Evolutionary conservation across 495 filamentous ascomycete genomes (phyloP).

Genomic region (Oidiodendron maius): DNA sequence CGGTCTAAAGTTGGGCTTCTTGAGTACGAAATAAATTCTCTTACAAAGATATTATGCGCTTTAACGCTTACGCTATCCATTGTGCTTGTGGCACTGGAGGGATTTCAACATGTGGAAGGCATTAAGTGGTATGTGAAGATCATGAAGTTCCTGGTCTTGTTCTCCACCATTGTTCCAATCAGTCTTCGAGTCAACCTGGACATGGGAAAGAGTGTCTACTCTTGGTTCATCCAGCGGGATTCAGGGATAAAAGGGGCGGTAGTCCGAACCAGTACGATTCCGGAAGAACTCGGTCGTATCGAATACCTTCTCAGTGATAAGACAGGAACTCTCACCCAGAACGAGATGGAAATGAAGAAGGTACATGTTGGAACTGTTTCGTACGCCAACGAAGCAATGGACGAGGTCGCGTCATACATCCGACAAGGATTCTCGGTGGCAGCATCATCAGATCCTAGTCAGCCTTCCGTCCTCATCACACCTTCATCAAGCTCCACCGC

Average conservation of each 20-base stretch:
- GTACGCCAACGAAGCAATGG: slow-evolving; percentile 97
- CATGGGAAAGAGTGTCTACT: slow-evolving; percentile 94
- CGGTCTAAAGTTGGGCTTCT: slow-evolving; percentile 89
- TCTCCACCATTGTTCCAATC: slow-evolving; percentile 97
- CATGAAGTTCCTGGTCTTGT: slow-evolving; percentile 93
- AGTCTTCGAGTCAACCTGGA: slow-evolving; percentile 94
- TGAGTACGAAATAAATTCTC: slow-evolving; percentile 93
- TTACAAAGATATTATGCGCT: slow-evolving; percentile 94
- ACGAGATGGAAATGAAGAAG: slow-evolving; percentile 98
- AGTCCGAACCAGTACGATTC: slow-evolving; percentile 93
- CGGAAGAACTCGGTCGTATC: slow-evolving; percentile 90
- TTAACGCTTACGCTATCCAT: slow-evolving; percentile 83
- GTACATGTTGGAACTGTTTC: slow-evolving; percentile 97
- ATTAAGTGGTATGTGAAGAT: slow-evolving; percentile 88
- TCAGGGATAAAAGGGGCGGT: slow-evolving; percentile 85
- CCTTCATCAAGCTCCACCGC: slow-evolving; percentile 63
- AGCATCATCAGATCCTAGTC: slow-evolving; percentile 21
- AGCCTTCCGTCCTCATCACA: slow-evolving; percentile 50
- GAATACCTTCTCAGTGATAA: slow-evolving; percentile 98
- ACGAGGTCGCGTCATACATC: slow-evolving; percentile 84
- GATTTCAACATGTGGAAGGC: slow-evolving; percentile 59
- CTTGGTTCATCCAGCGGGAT: slow-evolving; percentile 90
- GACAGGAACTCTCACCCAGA: slow-evolving; percentile 94
- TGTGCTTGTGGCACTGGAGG: slow-evolving; percentile 81
- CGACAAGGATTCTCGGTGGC: slow-evolving; percentile 67